Evolutionary conservation across 768 basidiomycete species (phyloP).

Genomic region (Boletus rubescentipes): DNA sequence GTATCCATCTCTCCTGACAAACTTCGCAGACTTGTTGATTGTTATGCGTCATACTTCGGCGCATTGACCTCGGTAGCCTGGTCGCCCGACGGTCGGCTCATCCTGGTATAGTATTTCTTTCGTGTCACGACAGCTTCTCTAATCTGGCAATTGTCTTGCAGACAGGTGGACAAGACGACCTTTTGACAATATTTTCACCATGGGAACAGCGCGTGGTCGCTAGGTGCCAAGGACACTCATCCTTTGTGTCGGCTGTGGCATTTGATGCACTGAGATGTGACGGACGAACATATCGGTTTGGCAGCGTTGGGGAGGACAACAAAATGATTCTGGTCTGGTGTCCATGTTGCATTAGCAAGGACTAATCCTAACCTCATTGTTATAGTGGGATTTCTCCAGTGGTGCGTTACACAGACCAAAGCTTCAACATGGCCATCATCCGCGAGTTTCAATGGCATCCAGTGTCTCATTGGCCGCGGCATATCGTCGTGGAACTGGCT

Average conservation of each 20-base stretch:
- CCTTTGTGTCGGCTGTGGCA: constrained; percentile 85
- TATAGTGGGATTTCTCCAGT: constrained; percentile 92
- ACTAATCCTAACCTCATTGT: background rate
- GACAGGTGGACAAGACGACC: constrained; percentile 97
- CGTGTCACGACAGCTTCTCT: background rate
- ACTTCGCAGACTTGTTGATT: constrained; percentile 75
- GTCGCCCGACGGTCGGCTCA: constrained; percentile 95
- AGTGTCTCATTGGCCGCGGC: constrained; percentile 69
- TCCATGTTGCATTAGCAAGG: background rate
- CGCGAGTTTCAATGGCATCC: constrained; percentile 77
- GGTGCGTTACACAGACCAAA: constrained; percentile 90
- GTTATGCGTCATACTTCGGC: constrained; percentile 94
- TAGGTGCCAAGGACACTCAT: constrained; percentile 95
- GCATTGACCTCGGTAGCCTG: constrained; percentile 87
- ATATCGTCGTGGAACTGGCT: constrained; percentile 58
- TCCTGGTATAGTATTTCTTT: constrained; percentile 52
- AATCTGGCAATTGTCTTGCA: constrained; percentile 29
- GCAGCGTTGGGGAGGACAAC: constrained; percentile 96
- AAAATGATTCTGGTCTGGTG: constrained; percentile 78
- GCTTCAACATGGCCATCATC: constrained; percentile 65
- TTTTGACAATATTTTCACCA: constrained; percentile 91
- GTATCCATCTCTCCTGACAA: constrained; percentile 1
- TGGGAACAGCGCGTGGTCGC: constrained; percentile 94
- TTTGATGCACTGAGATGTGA: constrained; percentile 92
- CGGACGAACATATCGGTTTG: constrained; percentile 89